These are phyloP conservation scores for Corynespora cassiicola DNA, from an alignment of 2,329 filamentous ascomycete genomes.

Conservation along the genomic window DNA sequence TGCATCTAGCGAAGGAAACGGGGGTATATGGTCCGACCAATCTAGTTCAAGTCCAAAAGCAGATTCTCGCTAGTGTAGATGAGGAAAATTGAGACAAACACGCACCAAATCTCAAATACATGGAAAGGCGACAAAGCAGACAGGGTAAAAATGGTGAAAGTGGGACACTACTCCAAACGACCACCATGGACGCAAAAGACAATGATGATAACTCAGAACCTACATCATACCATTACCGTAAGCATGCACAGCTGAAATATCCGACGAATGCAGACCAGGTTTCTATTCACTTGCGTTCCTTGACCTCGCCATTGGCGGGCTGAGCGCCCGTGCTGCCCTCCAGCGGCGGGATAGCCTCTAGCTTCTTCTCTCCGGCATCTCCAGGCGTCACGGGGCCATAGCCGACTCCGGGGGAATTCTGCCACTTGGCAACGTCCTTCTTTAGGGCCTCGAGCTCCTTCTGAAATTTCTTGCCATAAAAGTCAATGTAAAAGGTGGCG, in stretches of 20 bases:
- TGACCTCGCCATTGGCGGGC: slow-evolving; percentile 7
- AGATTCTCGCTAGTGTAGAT: too few species aligned
- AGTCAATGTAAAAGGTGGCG: slow-evolving; percentile 96
- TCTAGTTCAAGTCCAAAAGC: too few species aligned
- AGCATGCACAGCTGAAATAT: background rate
- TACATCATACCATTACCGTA: slow-evolving; percentile 4
- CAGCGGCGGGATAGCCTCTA: slow-evolving; percentile 36
- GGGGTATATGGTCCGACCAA: too few species aligned
- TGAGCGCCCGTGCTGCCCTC: slow-evolving; percentile 32
- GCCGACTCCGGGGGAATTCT: slow-evolving; percentile 51
- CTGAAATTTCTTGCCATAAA: slow-evolving; percentile 96
- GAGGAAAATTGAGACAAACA: too few species aligned
- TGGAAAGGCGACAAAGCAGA: too few species aligned
- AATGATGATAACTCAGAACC: too few species aligned
- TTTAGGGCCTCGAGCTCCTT: slow-evolving; percentile 91
- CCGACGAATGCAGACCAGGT: too few species aligned
- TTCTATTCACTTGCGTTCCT: slow-evolving; percentile 16
- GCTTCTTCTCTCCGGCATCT: slow-evolving; percentile 11
- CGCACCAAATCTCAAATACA: too few species aligned
- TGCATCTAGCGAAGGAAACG: too few species aligned
- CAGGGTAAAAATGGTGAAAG: too few species aligned
- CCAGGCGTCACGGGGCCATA: slow-evolving; percentile 28
- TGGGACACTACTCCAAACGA: too few species aligned
- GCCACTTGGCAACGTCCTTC: slow-evolving; percentile 88
- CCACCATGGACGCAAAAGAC: too few species aligned